Percentiles rank a stretch among this genome's conserved stretches.
Evolutionary conservation across 225 moss, liverwort and hornwort species (phyloP).

Genomic region (Physcomitrellopsis africana): DNA sequence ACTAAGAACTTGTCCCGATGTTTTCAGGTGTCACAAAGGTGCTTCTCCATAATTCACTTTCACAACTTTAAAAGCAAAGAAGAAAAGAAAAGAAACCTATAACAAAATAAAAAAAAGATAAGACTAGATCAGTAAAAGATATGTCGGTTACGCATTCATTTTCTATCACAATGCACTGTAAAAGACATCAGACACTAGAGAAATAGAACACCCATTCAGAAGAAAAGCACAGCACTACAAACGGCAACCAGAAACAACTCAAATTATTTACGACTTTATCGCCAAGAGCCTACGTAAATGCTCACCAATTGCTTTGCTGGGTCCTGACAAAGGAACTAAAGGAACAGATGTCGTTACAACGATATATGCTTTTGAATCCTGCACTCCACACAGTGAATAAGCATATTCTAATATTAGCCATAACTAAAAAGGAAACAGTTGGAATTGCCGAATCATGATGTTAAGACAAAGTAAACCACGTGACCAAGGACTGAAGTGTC

Average conservation of each 20-base stretch:
- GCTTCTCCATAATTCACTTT: constrained; percentile 4
- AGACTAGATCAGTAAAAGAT: too few species aligned
- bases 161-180: background rate
- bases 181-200: constrained; percentile 10
- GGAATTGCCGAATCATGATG: constrained; percentile 16
- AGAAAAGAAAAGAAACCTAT: too few species aligned
- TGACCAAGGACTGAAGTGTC: constrained; percentile 1
- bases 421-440: constrained; percentile 14
- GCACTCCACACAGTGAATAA: constrained; percentile 20
- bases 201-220: constrained; percentile 13
- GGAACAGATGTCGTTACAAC: constrained; percentile 36
- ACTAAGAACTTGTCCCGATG: background rate
- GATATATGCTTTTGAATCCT: constrained; percentile 48
- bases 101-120: too few species aligned
- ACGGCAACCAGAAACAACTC: background rate
- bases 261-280: background rate
- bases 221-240: constrained; percentile 14
- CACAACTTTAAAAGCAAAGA: background rate
- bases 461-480: constrained; percentile 9
- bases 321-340: constrained; percentile 15
- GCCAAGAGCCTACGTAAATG: constrained; percentile 16
- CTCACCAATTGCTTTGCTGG: constrained; percentile 41
- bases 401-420: constrained; percentile 1
- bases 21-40: constrained; percentile 8
- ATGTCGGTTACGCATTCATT: background rate